These are phyloP conservation scores for Neocatenulostroma microsporum DNA, from an alignment of 2,329 filamentous ascomycete genomes.

Conservation along the genomic window DNA sequence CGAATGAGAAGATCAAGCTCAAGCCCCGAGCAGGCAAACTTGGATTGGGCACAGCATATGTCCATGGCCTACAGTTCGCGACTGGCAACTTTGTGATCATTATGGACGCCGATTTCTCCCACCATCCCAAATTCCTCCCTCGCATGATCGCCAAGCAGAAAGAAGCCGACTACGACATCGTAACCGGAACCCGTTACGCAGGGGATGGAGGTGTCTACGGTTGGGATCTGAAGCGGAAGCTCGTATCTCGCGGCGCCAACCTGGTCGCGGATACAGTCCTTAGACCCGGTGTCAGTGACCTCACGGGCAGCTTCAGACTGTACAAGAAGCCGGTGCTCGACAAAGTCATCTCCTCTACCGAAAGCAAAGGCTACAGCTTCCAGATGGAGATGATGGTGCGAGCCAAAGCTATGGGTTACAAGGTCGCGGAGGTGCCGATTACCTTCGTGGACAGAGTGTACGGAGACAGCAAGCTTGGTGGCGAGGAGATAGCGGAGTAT, in stretches of 20 bases:
- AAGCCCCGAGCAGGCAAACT: slow-evolving; percentile 89
- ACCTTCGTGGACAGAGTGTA: slow-evolving; percentile 93
- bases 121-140: slow-evolving; percentile 98
- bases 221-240: slow-evolving; percentile 78
- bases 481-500: slow-evolving; percentile 94
- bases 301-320: slow-evolving; percentile 88
- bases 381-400: slow-evolving; percentile 99
- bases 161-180: slow-evolving; percentile 79
- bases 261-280: slow-evolving; percentile 92
- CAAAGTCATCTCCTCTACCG: slow-evolving; percentile 80
- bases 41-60: slow-evolving; percentile 92
- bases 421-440: slow-evolving; percentile 91
- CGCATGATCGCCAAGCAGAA: slow-evolving; percentile 81
- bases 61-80: slow-evolving; percentile 83
- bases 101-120: slow-evolving; percentile 99
- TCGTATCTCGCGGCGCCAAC: slow-evolving; percentile 82
- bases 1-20: slow-evolving; percentile 62
- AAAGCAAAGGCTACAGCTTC: slow-evolving; percentile 97
- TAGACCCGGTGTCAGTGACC: slow-evolving; percentile 84
- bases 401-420: slow-evolving; percentile 91
- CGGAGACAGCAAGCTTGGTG: slow-evolving; percentile 89
- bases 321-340: slow-evolving; percentile 88
- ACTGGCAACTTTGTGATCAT: slow-evolving; percentile 96
- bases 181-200: slow-evolving; percentile 91
- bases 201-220: slow-evolving; percentile 80